Evolutionary conservation across 768 basidiomycete genomes (phyloP), one percentile per base, ranked within the genome.

Genomic region (Podaxis sp.): DNA sequence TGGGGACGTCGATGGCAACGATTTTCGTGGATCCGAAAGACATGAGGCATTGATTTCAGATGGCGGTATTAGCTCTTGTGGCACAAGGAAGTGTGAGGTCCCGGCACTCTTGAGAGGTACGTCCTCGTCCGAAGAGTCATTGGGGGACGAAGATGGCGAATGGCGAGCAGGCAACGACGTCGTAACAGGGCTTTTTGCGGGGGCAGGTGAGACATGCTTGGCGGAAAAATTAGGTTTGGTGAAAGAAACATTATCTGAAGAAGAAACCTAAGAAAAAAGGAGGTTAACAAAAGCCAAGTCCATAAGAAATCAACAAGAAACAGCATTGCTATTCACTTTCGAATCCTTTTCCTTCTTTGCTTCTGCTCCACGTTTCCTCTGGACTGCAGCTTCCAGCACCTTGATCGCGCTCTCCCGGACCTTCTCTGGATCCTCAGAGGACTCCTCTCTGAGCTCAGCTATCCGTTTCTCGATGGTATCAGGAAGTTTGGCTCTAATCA

Each of bases 381-480:
- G 71, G 52, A 74, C 67, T 42, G 76, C 73, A 38, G 62, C 67
- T 56, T 78, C 76, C 52, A 87, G 68, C 57, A 82, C 80, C 30
- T 71, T 71, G 42, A 87, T 79, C 19, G 82, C 64, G 11, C 68
- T 60, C 15, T 62, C 39, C 44, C 70, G 73, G 44, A 71, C 64
- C 15, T 64, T 66, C 26, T 63, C 67, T 30, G 57, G 68, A 42
- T 68, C 72, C 54, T 68, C 68, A 1, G 67, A 66, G 4, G 63
- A 61, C 42, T 67, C 64, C 67, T 73, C 65, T 67, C 75, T 71
- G 19, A 87, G 70, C 64, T 83, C 79, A 7, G 68, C 71, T 48
- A 88, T 70, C 58, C 84, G 83, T 55, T 72, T 72, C 64, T 73
- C 75, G 66, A 88, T 77, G 7, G 78, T 70, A 7, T 73, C 71